These are phyloP conservation scores for Metschnikowia bowlesiae DNA, from an alignment of 805 yeast genomes.

Conservation along the genomic window DNA sequence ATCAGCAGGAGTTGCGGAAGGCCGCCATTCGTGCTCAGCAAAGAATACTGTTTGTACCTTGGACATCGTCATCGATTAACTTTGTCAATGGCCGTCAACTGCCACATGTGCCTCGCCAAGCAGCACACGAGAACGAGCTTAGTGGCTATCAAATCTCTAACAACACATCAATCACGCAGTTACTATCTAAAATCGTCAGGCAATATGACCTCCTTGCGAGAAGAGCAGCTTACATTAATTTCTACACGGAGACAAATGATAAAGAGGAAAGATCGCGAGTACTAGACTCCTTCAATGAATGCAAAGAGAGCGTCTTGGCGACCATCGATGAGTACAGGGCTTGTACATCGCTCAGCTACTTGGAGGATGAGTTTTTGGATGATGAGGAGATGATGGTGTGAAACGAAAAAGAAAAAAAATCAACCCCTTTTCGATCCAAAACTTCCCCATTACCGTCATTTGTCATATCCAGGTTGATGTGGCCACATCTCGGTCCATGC, in stretches of 20 bases:
- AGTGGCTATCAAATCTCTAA: slow-evolving; percentile 84
- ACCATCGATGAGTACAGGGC: slow-evolving; percentile 46
- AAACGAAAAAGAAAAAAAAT: background rate
- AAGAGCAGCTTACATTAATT: slow-evolving; percentile 79
- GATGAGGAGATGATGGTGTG: slow-evolving; percentile 20
- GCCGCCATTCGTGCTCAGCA: slow-evolving; percentile 61
- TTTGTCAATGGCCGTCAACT: slow-evolving; percentile 73
- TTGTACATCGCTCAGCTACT: slow-evolving; percentile 38
- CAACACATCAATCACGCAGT: slow-evolving; percentile 65
- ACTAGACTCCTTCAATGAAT: slow-evolving; percentile 45
- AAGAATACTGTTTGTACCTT: slow-evolving; percentile 73
- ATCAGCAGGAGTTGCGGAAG: slow-evolving; percentile 68
- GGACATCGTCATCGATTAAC: slow-evolving; percentile 78
- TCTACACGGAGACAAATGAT: slow-evolving; percentile 54
- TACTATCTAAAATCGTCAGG: slow-evolving; percentile 60
- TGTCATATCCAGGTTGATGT: background rate
- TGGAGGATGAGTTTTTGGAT: slow-evolving; percentile 42
- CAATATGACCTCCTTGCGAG: slow-evolving; percentile 79
- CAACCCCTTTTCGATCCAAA: too few species aligned
- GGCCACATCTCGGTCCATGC: background rate
- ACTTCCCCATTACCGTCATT: background rate
- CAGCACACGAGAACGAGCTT: slow-evolving; percentile 20
- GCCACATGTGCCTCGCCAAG: slow-evolving; percentile 40
- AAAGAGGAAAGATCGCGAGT: slow-evolving; percentile 40
- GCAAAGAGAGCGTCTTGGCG: slow-evolving; percentile 43